Evolutionary conservation across 176 grass and related monocot species (phyloP).

Genomic region (Musa beccarii): DNA sequence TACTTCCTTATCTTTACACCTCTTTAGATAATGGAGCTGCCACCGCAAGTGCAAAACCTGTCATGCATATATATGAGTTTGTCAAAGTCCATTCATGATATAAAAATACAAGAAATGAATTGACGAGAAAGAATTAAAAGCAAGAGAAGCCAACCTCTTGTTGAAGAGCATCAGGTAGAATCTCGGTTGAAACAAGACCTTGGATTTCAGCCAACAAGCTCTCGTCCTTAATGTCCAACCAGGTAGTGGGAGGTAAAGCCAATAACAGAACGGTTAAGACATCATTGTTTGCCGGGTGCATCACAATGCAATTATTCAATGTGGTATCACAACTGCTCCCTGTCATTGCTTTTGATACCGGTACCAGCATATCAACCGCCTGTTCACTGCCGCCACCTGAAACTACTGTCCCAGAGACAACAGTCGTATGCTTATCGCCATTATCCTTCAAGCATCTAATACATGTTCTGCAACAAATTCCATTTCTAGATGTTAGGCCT

Average conservation of each 20-base stretch:
- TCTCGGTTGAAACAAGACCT: slow-evolving; percentile 45
- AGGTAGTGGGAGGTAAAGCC: slow-evolving; percentile 50
- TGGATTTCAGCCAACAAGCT: slow-evolving; percentile 42
- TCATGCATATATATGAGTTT: not conserved
- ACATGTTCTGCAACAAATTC: slow-evolving; percentile 58
- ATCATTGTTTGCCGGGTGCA: slow-evolving; percentile 48
- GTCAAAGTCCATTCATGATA: not conserved
- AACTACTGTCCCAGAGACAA: slow-evolving; percentile 13
- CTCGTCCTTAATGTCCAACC: slow-evolving; percentile 13
- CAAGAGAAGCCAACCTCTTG: slow-evolving; percentile 38
- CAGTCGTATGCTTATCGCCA: slow-evolving; percentile 31
- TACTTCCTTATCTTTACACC: slow-evolving; percentile 7
- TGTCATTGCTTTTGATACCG: slow-evolving; percentile 25
- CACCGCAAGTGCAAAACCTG: slow-evolving; percentile 17
- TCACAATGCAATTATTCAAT: slow-evolving; percentile 13
- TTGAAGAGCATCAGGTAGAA: slow-evolving; percentile 54
- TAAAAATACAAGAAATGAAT: not conserved
- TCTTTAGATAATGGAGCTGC: slow-evolving; percentile 12
- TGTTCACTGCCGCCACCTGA: slow-evolving; percentile 16
- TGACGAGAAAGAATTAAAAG: not conserved
- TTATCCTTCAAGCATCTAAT: slow-evolving; percentile 37
- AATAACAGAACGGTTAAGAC: slow-evolving; percentile 60
- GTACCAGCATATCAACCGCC: slow-evolving; percentile 42
- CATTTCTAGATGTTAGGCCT: slow-evolving; percentile 25
- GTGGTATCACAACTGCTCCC: slow-evolving; percentile 20